Evolutionary conservation across 495 filamentous ascomycete species (phyloP).

Genomic region (Podospora sp.): DNA sequence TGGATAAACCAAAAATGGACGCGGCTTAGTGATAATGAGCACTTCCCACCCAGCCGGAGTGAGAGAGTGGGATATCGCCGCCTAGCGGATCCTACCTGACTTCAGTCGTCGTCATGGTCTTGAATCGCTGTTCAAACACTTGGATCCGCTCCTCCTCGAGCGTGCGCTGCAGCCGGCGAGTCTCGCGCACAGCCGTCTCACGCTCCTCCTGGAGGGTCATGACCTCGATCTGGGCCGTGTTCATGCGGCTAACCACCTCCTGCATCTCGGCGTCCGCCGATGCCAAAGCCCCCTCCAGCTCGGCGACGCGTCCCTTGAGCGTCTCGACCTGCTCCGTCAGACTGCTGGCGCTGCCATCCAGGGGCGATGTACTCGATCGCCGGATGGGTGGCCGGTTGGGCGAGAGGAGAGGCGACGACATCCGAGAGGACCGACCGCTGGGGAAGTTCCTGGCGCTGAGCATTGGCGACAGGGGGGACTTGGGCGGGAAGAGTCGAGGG

Average conservation of each 20-base stretch:
- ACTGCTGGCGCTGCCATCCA: conserved; percentile 40
- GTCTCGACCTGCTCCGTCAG: conserved; percentile 70
- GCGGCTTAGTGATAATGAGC: conserved; percentile 6
- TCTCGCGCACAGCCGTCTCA: conserved; percentile 84
- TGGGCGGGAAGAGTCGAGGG: conserved; percentile 49
- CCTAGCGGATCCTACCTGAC: conserved; percentile 25
- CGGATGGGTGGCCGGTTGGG: conserved; percentile 29
- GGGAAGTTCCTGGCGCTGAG: conserved; percentile 45
- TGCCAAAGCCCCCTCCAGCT: conserved; percentile 78
- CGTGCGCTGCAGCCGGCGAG: conserved; percentile 67
- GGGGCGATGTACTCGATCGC: conserved; percentile 43
- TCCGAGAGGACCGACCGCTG: conserved; percentile 50
- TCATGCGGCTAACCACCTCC: conserved; percentile 90
- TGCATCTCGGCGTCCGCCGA: conserved; percentile 93
- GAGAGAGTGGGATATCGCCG: not conserved
- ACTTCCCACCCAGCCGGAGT: not conserved
- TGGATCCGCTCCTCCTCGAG: conserved; percentile 52
- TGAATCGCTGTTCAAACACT: conserved; percentile 51
- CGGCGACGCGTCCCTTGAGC: conserved; percentile 63
- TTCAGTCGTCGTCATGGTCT: conserved; percentile 31
- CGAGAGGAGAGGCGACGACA: conserved; percentile 36
- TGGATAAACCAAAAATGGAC: not conserved
- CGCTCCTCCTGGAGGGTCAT: conserved; percentile 87
- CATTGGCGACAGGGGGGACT: conserved; percentile 67
- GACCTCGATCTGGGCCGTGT: conserved; percentile 90